These are phyloP conservation scores for Colletotrichum sp. DNA, from an alignment of 2,329 filamentous ascomycete species.

Conservation along the genomic window DNA sequence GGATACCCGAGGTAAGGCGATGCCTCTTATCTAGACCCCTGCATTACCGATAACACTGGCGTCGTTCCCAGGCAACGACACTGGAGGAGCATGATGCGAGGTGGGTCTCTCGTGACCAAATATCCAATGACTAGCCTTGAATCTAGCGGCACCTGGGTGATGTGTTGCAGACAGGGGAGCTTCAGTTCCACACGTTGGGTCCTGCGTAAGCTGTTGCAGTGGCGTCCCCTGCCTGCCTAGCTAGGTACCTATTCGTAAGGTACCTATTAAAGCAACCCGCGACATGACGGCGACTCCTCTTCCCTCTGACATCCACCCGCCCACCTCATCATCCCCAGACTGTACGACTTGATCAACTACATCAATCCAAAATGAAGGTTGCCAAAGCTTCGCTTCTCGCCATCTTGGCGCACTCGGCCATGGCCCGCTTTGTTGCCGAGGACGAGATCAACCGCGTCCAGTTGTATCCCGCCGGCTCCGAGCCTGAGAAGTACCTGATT, in stretches of 20 bases:
- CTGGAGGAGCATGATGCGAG: neutral
- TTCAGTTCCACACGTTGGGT: neutral
- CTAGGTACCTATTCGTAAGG: neutral
- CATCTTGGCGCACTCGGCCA: constrained; percentile 57
- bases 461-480: constrained; percentile 47
- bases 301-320: neutral
- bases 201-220: neutral
- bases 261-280: neutral
- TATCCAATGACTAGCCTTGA: neutral
- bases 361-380: constrained; percentile 53
- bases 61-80: neutral
- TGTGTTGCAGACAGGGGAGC: neutral
- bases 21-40: neutral
- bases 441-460: constrained; percentile 56
- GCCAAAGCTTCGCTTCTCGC: constrained; percentile 57
- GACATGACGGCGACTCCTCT: neutral
- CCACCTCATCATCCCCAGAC: constrained; percentile 1
- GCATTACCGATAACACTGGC: neutral
- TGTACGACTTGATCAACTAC: neutral
- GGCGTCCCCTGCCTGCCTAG: neutral
- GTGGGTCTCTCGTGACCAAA: neutral
- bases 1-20: constrained; percentile 3
- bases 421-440: constrained; percentile 61
- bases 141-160: neutral
- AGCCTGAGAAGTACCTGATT: constrained; percentile 70